A percentile compares a stretch with the other conserved stretches of the same genome.
Evolutionary conservation across 73 alveolate genomes (phyloP).

Genomic region (Halteria grandinella): DNA sequence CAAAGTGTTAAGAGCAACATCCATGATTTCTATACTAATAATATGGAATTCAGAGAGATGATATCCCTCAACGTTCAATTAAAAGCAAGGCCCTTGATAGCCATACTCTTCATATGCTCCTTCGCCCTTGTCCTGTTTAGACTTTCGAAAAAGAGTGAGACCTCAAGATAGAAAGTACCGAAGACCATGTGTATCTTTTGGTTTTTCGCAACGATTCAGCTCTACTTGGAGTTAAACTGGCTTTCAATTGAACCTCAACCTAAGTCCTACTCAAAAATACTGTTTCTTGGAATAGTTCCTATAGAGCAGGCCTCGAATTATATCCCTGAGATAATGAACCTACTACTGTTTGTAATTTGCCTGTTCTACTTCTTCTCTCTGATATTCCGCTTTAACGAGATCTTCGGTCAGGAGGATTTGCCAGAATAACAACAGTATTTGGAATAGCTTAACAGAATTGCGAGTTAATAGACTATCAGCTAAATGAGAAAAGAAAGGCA

Average conservation of each 20-base stretch:
- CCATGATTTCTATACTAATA: no score
- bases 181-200: slow-evolving; percentile 37
- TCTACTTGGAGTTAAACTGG: slow-evolving; percentile 22
- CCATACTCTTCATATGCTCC: slow-evolving; percentile 9
- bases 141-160: slow-evolving; percentile 20
- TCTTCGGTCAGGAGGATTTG: slow-evolving; percentile 35
- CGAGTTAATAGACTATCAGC: no score
- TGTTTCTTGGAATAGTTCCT: slow-evolving; percentile 15
- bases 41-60: slow-evolving; percentile 36
- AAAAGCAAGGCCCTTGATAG: slow-evolving; percentile 11
- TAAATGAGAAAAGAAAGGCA: no score
- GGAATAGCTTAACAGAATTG: no score
- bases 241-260: slow-evolving; percentile 12
- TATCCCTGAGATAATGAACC: slow-evolving; percentile 29
- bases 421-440: no score
- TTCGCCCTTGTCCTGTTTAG: slow-evolving; percentile 24
- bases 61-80: slow-evolving; percentile 27
- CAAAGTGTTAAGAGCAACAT: no score
- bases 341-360: slow-evolving; percentile 21
- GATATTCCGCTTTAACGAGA: slow-evolving; percentile 28
- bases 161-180: slow-evolving; percentile 16
- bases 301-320: slow-evolving; percentile 29
- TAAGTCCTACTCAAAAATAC: slow-evolving; percentile 29
- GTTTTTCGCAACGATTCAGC: slow-evolving; percentile 42
- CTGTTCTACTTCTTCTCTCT: slow-evolving; percentile 43